Percentiles rank a stretch among this genome's conserved stretches.
Conservation (phyloP, 176 grass and related monocot genomes). For the Triticum timopheevii region DNA sequence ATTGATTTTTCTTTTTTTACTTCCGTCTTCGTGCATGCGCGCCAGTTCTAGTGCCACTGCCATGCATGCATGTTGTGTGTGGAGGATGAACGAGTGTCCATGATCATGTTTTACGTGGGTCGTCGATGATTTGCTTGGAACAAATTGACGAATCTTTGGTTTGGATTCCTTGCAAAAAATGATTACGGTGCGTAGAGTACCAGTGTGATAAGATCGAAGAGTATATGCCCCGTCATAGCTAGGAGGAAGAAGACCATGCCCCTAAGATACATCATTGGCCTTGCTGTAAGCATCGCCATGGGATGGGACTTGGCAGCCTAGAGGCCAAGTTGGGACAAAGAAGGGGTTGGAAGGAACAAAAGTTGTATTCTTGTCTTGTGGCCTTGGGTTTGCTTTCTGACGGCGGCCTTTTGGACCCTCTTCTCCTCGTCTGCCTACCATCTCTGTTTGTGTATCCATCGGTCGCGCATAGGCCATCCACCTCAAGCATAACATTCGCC, state of each 20-base stretch:
- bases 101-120: background rate
- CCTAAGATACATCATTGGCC: background rate
- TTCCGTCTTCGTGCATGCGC: background rate
- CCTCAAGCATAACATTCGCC: conserved; percentile 16
- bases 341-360: background rate
- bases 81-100: background rate
- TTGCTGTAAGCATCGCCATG: background rate
- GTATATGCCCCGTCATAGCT: background rate
- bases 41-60: background rate
- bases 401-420: conserved; percentile 21
- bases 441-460: background rate
- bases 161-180: background rate
- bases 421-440: background rate
- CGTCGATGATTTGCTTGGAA: background rate
- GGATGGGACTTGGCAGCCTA: background rate
- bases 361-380: conserved; percentile 27
- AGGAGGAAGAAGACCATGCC: background rate
- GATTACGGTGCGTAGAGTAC: background rate
- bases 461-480: background rate
- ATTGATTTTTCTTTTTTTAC: background rate
- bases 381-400: conserved; percentile 29
- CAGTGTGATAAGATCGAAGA: background rate
- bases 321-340: background rate
- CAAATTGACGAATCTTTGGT: background rate
- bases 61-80: background rate